Base-by-base conservation (phyloP, 2,329 filamentous ascomycete genomes). In the Penicillium sp. region DNA sequence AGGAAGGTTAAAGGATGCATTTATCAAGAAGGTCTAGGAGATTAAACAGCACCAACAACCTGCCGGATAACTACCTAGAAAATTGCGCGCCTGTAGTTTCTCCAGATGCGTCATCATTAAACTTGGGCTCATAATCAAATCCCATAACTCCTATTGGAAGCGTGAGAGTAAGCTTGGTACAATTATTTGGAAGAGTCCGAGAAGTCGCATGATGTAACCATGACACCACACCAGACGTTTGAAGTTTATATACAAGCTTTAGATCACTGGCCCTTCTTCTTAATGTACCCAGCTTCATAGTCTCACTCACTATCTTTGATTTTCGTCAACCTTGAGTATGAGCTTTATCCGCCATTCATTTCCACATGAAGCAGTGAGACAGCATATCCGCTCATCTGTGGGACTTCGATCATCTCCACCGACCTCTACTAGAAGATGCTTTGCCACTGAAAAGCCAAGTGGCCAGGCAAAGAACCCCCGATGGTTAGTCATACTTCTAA, bases 121-220 rank as follows among this genome's bases (percentile, higher is more conserved):
- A 5, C 6, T 8, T 9, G 7, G 5, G 25, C 6, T 2, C 17
- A 37, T 38, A 27, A 25, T 37, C 21, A 38, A 15, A 15, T 27
- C 38, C 1, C 9, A 8, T 5, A 9, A 4, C 15, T 21, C n/a
- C 13, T n/a, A 50, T 50, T 38, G 48, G 35, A 31, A 51, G 38
- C 17, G 8, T 10, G 15, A 10, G 4, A 13, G 12, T 31, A 35
- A 42, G 15, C 50, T 19, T 43, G 29, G 27, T 25, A 33, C 27
- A 33, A 21, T 9, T 45, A 1, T 46, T 25, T 52, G 40, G 27
- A 46, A 46, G 19, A 46, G 15, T 33, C 29, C 19, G 50, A 9
- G 21, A 35, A 6, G 29, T 37, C 10, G 6, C 19, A 50, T 55
- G 52, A 55, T 27, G 52, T 55, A 50, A 54, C 6, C 19, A 42